Conservation (phyloP, 805 yeast genomes). For the Osmozyma mogii region DNA sequence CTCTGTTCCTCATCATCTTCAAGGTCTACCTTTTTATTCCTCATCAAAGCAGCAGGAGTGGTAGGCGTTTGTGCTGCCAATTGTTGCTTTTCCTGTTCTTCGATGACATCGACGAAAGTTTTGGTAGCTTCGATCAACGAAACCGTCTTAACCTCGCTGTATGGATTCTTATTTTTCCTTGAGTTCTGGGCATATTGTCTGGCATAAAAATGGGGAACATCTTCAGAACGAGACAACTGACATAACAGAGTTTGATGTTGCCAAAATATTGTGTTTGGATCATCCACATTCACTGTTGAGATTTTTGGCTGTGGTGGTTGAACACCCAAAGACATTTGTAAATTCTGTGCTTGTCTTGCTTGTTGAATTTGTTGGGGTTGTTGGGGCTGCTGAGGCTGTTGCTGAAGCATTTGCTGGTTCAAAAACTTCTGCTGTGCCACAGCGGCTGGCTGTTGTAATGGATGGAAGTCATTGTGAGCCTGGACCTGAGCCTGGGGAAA, state of each 20-base stretch:
- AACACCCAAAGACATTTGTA: constrained; percentile 13
- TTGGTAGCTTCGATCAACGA: constrained; percentile 37
- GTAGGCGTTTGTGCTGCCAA: constrained; percentile 25
- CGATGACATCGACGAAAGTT: constrained; percentile 25
- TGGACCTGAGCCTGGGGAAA: constrained; percentile 3
- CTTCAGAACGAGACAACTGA: constrained; percentile 57
- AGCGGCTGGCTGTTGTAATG: constrained; percentile 8
- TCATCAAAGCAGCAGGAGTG: constrained; percentile 24
- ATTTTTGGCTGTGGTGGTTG: constrained; percentile 19
- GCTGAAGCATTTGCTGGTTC: neutral
- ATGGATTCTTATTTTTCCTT: constrained; percentile 36
- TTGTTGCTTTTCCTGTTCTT: constrained; percentile 32
- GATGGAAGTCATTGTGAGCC: constrained; percentile 10
- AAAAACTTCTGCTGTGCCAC: constrained; percentile 4
- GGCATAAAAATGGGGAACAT: constrained; percentile 74
- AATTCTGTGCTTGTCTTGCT: no score
- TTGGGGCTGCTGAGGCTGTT: constrained; percentile 9
- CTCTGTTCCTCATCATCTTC: constrained; percentile 62
- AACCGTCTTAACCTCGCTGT: constrained; percentile 28
- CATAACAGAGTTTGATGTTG: constrained; percentile 71
- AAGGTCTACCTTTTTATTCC: constrained; percentile 37
- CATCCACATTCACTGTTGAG: constrained; percentile 23
- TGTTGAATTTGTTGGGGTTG: constrained; percentile 5
- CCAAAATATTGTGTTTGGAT: constrained; percentile 51
- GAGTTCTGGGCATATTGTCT: constrained; percentile 71